These are phyloP conservation scores for Simmondsia chinensis DNA, from an alignment of 148 eudicot genomes.

Conservation along the genomic window DNA sequence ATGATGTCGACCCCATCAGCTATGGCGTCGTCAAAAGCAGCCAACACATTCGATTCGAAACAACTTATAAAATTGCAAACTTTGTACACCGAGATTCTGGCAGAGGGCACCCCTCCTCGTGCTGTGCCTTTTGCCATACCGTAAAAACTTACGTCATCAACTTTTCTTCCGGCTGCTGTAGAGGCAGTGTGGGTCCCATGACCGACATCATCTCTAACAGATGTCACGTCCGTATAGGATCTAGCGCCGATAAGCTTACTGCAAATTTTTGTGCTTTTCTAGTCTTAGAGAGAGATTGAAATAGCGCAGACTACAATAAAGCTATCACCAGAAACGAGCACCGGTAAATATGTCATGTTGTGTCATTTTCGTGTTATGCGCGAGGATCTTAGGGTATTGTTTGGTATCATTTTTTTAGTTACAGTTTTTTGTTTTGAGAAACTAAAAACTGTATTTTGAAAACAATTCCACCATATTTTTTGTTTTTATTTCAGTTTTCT, in stretches of 20 bases:
- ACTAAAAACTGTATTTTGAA: too few species aligned
- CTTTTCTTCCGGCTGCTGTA: slow-evolving; percentile 36
- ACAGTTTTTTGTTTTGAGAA: too few species aligned
- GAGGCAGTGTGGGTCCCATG: slow-evolving; percentile 63
- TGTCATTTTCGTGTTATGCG: too few species aligned
- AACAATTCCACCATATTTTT: too few species aligned
- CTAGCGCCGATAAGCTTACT: slow-evolving; percentile 64
- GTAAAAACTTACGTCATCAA: slow-evolving; percentile 19
- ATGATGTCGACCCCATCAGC: slow-evolving; percentile 61
- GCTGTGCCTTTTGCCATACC: slow-evolving; percentile 34
- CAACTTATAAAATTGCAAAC: slow-evolving; percentile 18
- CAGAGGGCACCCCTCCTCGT: slow-evolving; percentile 44
- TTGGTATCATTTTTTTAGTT: too few species aligned
- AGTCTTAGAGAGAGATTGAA: too few species aligned
- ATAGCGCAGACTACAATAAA: too few species aligned
- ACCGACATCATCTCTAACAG: slow-evolving; percentile 28
- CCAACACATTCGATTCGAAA: slow-evolving; percentile 1
- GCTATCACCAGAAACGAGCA: too few species aligned
- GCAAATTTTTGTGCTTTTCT: neutral
- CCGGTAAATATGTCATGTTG: too few species aligned
- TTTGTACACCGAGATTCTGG: slow-evolving; percentile 44
- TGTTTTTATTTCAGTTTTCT: too few species aligned
- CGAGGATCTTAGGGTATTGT: too few species aligned
- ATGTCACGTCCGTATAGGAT: neutral
- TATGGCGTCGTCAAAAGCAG: slow-evolving; percentile 48